Conservation (phyloP, 2,329 filamentous ascomycete genomes). For the Chaetomiaceae sp. region DNA sequence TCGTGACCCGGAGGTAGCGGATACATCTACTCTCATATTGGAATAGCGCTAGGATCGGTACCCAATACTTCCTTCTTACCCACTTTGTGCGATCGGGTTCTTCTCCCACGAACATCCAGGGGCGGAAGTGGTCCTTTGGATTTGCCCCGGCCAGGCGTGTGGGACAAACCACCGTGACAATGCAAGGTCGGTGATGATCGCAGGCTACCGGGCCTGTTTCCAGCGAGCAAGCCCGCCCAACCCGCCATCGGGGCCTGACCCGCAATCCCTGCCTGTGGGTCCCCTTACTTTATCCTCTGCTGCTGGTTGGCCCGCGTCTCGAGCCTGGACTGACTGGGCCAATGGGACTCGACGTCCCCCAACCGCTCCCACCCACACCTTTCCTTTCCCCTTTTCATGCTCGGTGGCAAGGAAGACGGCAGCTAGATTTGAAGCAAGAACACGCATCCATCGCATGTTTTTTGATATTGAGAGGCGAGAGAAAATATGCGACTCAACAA, state of each 20-base stretch:
- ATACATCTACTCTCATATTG: background rate
- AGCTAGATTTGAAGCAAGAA: background rate
- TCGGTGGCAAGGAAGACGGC: conserved; percentile 7
- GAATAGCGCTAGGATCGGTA: background rate
- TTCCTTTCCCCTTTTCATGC: background rate
- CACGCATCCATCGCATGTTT: background rate
- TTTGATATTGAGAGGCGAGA: background rate
- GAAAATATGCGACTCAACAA: background rate
- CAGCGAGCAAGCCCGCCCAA: conserved; percentile 4
- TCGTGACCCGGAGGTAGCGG: conserved; percentile 4
- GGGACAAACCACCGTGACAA: conserved; percentile 13
- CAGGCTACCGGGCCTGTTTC: conserved; percentile 14
- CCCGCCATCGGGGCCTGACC: conserved; percentile 8
- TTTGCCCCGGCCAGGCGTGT: conserved; percentile 3
- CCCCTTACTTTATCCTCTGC: conserved; percentile 6
- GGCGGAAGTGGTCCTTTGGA: conserved; percentile 5
- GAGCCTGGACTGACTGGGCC: conserved; percentile 10
- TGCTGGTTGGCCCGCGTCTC: conserved; percentile 15
- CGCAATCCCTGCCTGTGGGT: conserved; percentile 5
- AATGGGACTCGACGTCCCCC: conserved; percentile 9
- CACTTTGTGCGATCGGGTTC: background rate
- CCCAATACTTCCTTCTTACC: background rate
- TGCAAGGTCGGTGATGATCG: conserved; percentile 13
- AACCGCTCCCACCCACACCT: background rate
- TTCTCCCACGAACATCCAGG: background rate